phyloP scores from a whole-genome alignment of 768 basidiomycete genomes.

The Boletellus ananiceps region DNA sequence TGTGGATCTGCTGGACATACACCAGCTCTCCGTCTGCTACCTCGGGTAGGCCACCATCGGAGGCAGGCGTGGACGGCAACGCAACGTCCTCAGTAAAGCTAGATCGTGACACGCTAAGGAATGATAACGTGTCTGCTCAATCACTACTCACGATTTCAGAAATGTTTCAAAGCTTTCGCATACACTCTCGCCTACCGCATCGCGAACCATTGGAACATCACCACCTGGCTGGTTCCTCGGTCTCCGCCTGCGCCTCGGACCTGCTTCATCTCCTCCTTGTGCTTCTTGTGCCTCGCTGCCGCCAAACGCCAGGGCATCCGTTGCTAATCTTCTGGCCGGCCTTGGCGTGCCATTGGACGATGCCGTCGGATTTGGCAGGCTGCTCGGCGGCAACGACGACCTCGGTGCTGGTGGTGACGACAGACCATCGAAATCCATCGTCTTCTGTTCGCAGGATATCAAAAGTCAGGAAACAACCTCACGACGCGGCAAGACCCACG shows the following conservation, averaged over 20 bases:
- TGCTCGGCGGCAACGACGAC: conserved; percentile 52
- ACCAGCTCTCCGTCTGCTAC: conserved; percentile 58
- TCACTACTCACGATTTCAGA: conserved; percentile 70
- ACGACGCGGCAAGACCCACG: conserved; percentile 23
- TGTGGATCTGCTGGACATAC: conserved; percentile 91
- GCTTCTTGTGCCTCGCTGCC: conserved; percentile 47
- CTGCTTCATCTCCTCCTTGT: conserved; percentile 35
- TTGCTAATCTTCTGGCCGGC: conserved; percentile 36
- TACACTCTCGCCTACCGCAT: conserved; percentile 94
- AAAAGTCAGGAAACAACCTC: conserved; percentile 12
- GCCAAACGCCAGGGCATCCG: conserved; percentile 52
- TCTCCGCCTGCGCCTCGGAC: conserved; percentile 45
- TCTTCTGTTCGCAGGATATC: conserved; percentile 7
- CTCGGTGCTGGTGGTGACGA: conserved; percentile 54
- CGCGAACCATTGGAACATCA: conserved; percentile 84
- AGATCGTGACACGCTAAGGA: conserved; percentile 1
- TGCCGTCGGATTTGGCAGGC: conserved; percentile 37
- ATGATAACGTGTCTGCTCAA: neutral
- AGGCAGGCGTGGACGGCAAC: conserved; percentile 75
- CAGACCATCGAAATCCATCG: conserved; percentile 54
- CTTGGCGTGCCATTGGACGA: conserved; percentile 35
- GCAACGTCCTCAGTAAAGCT: conserved; percentile 85
- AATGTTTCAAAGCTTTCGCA: conserved; percentile 90
- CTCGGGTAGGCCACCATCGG: conserved; percentile 60
- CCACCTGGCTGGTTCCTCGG: conserved; percentile 41